Conservation (phyloP, 805 yeast species). For the Candida sithepensis region DNA sequence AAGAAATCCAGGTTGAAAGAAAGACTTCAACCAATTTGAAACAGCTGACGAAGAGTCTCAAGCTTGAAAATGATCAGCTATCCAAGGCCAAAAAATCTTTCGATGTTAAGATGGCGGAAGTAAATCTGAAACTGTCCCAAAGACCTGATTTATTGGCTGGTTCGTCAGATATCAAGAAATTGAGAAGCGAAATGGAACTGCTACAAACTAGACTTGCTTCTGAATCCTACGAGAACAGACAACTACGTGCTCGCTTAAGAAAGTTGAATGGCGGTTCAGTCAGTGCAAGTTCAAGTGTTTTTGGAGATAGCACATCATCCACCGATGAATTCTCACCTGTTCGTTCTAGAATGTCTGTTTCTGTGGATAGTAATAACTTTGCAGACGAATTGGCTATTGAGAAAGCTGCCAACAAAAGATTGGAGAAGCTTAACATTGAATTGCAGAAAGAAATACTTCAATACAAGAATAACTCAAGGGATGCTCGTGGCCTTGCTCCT, state of each 20-base stretch:
- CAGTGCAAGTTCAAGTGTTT: background rate
- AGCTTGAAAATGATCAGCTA: slow-evolving; percentile 33
- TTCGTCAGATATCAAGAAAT: slow-evolving; percentile 10
- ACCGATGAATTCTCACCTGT: background rate
- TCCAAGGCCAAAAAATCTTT: slow-evolving; percentile 27
- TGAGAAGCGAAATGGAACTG: slow-evolving; percentile 52
- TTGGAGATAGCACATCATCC: background rate
- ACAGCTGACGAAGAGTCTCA: slow-evolving; percentile 25
- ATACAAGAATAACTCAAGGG: slow-evolving; percentile 27
- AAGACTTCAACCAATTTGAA: slow-evolving; percentile 22
- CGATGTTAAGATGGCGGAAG: slow-evolving; percentile 32
- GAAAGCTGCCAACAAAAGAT: slow-evolving; percentile 28
- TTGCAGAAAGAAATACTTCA: slow-evolving; percentile 34
- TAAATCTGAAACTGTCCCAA: slow-evolving; percentile 27
- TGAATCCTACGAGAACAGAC: slow-evolving; percentile 58
- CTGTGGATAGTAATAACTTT: slow-evolving; percentile 1
- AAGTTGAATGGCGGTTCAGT: slow-evolving; percentile 26
- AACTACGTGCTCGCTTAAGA: slow-evolving; percentile 39
- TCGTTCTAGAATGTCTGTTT: slow-evolving; percentile 1
- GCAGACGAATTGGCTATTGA: slow-evolving; percentile 22
- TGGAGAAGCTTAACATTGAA: slow-evolving; percentile 30
- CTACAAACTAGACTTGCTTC: slow-evolving; percentile 63
- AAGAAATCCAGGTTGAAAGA: slow-evolving; percentile 29
- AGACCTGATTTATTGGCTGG: slow-evolving; percentile 15
- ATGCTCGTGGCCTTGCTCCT: slow-evolving; percentile 35